Base-by-base conservation (phyloP, 371 early-diverging fungal species). In the Saksenaea oblongispora region DNA sequence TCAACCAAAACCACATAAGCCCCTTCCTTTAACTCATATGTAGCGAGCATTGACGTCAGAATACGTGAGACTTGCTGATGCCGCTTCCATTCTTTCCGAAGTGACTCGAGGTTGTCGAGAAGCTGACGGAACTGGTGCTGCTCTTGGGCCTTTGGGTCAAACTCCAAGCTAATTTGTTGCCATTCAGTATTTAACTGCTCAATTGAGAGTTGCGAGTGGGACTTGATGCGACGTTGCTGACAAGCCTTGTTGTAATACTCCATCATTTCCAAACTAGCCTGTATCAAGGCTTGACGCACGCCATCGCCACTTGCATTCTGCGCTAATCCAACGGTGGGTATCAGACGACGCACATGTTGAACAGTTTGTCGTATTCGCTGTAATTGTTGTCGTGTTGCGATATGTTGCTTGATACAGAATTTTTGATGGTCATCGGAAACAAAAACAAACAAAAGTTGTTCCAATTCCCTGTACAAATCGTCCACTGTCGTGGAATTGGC, bases 101-200 rank as follows among this genome's bases (percentile, higher is more conserved):
- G 34, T 13, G 53, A 24, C 27, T 56, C 51, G 7, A 69, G 56
- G n/a, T 62, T 59, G 36, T 64, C 65, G 28, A 65, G 62, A 7
- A 69, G 22, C 4, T 35, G 18, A 1, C 39, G 58, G 3, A 65
- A 42, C 13, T 65, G 27, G 26, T 44, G 28, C 34, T 72, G 66
- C 24, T 61, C 75, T 54, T 64, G 65, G 17, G 78, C 76, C 26
- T 73, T 71, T n/a, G 58, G 44, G 2, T 81, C 75, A 44, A 65
- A 75, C n/a, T 65, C 54, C 24, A 56, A 59, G 5, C 61, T 62
- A 34, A 81, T 60, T 4, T 55, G 51, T 15, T 73, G 61, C 72
- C 77, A 75, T 35, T 73, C 75, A n/a, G 24, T 60, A n/a, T 63
- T 61, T 3, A 74, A 47, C 27, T 63, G 53, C 10, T 64, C 60